Percentiles rank a stretch among this genome's conserved stretches.
These are phyloP conservation scores for Monosporascus sp. DNA, from an alignment of 2,329 filamentous ascomycete genomes.

Conservation along the genomic window DNA sequence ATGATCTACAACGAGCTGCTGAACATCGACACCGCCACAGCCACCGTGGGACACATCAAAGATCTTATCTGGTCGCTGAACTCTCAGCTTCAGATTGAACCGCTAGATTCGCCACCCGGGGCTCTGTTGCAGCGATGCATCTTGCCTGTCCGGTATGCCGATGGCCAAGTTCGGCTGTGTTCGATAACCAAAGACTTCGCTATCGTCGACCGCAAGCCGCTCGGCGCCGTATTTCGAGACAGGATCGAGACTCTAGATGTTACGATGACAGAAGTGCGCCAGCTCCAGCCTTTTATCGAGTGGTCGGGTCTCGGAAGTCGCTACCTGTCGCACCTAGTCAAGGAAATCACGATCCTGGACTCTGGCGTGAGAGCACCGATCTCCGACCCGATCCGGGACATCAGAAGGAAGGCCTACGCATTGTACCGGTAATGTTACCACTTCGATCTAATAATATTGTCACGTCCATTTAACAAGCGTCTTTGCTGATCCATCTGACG, in stretches of 20 bases:
- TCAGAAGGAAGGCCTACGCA: slow-evolving; percentile 25
- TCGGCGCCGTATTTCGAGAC: slow-evolving; percentile 21
- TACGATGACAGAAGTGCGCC: slow-evolving; percentile 25
- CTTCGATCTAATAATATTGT: neutral
- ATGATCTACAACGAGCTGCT: slow-evolving; percentile 8
- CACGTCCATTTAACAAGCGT: neutral
- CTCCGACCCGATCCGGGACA: slow-evolving; percentile 16
- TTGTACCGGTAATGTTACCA: slow-evolving; percentile 26
- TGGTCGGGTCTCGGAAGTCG: slow-evolving; percentile 28
- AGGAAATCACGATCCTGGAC: slow-evolving; percentile 27
- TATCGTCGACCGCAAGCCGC: slow-evolving; percentile 27
- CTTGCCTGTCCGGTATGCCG: slow-evolving; percentile 20
- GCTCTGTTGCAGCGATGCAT: slow-evolving; percentile 8
- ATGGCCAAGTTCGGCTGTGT: slow-evolving; percentile 7
- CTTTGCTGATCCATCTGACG: neutral
- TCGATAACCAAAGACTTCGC: slow-evolving; percentile 21
- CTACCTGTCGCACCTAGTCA: slow-evolving; percentile 28
- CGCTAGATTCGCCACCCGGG: neutral
- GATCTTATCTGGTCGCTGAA: slow-evolving; percentile 28
- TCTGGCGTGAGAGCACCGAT: slow-evolving; percentile 11
- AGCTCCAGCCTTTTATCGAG: slow-evolving; percentile 24
- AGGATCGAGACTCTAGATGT: slow-evolving; percentile 32
- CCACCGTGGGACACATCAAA: slow-evolving; percentile 20
- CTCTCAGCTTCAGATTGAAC: slow-evolving; percentile 19
- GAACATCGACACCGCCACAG: neutral